Conservation (phyloP, 2,329 filamentous ascomycete species). For the Diaporthe ilicicola region DNA sequence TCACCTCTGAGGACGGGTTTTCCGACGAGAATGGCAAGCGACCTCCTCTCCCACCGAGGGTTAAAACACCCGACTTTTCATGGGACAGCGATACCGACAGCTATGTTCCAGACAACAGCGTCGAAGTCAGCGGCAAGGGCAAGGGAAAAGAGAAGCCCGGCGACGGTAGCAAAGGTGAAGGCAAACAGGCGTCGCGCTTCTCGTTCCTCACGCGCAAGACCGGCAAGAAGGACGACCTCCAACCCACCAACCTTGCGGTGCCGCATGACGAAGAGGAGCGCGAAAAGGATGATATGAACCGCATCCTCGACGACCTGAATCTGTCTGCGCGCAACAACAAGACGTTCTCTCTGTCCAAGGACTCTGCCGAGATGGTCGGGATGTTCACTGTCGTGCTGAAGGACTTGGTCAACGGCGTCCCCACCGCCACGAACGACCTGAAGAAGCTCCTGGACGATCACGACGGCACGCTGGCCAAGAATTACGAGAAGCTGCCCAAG, state of each 20-base stretch:
- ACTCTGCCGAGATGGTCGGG: constrained; percentile 82
- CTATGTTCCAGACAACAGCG: constrained; percentile 38
- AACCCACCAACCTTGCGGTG: constrained; percentile 49
- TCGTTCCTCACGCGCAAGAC: constrained; percentile 48
- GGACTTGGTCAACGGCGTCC: constrained; percentile 90
- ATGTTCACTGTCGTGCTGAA: constrained; percentile 91
- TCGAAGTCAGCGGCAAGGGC: constrained; percentile 42
- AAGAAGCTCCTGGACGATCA: constrained; percentile 67
- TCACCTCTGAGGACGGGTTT: constrained; percentile 54
- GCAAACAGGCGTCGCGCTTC: constrained; percentile 49
- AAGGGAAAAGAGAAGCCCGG: constrained; percentile 42
- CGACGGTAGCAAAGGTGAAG: constrained; percentile 36
- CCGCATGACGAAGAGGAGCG: constrained; percentile 51
- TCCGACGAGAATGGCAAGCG: constrained; percentile 53
- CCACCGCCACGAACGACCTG: constrained; percentile 93
- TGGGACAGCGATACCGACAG: constrained; percentile 55
- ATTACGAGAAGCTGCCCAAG: constrained; percentile 74
- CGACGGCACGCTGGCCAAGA: constrained; percentile 66
- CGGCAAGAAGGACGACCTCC: constrained; percentile 40
- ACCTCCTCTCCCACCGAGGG: constrained; percentile 64
- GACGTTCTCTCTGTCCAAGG: constrained; percentile 83
- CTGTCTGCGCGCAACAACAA: constrained; percentile 85
- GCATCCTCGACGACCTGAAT: constrained; percentile 85
- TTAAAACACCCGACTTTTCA: constrained; percentile 59
- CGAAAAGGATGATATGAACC: constrained; percentile 76